These are phyloP conservation scores for Paraurostyla sp. DNA, from an alignment of 73 alveolate genomes.

Conservation along the genomic window DNA sequence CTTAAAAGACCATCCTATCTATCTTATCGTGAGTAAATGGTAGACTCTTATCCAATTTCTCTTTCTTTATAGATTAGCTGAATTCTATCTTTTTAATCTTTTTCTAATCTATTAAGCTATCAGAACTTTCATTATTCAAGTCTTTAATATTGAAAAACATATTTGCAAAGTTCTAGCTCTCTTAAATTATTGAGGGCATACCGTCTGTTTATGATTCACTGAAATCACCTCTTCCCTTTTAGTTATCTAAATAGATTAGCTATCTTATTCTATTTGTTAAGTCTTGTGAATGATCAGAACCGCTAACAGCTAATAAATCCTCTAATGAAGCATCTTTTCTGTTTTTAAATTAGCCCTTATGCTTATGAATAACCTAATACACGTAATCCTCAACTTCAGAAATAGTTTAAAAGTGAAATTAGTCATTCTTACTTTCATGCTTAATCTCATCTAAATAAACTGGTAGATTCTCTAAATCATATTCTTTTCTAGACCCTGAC, in stretches of 20 bases:
- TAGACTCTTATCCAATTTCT: slow-evolving; percentile 13
- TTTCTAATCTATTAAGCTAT: background rate
- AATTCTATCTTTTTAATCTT: slow-evolving; percentile 34
- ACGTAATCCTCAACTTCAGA: slow-evolving; percentile 47
- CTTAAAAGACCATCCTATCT: slow-evolving; percentile 32
- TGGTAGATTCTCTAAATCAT: slow-evolving; percentile 8
- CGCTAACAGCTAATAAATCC: slow-evolving; percentile 29
- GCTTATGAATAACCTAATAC: background rate
- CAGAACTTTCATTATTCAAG: background rate
- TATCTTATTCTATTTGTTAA: slow-evolving; percentile 15
- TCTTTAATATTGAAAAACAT: slow-evolving; percentile 32
- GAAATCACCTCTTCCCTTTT: background rate
- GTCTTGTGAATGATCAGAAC: slow-evolving; percentile 30
- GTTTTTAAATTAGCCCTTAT: background rate
- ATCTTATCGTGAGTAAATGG: slow-evolving; percentile 48
- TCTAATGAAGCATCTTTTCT: slow-evolving; percentile 51
- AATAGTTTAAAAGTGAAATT: slow-evolving; percentile 8
- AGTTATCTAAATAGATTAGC: background rate
- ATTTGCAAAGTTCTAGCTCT: slow-evolving; percentile 29
- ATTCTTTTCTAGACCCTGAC: slow-evolving; percentile 1
- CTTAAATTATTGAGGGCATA: slow-evolving; percentile 36
- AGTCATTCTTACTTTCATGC: background rate
- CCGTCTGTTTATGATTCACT: slow-evolving; percentile 11
- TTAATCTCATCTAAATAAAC: slow-evolving; percentile 27
- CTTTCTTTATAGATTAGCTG: slow-evolving; percentile 37